Evolutionary conservation across 2,329 filamentous ascomycete genomes (phyloP).

Genomic region (Fusarium guadeloupense): DNA sequence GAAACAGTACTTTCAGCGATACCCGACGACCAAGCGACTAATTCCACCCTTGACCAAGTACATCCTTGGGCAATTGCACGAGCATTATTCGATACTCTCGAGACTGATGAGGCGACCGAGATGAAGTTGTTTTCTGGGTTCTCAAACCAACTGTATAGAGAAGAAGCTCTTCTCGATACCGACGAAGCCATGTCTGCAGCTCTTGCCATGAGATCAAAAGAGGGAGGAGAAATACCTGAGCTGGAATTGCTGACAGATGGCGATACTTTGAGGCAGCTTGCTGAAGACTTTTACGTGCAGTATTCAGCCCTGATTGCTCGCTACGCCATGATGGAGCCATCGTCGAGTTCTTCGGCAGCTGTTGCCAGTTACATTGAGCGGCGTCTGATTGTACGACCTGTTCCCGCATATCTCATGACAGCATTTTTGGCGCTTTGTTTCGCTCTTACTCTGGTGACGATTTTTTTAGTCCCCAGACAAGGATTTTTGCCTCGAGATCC

Average conservation of each 20-base stretch:
- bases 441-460: constrained; percentile 28
- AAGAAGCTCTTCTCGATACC: constrained; percentile 40
- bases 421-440: constrained; percentile 43
- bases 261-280: constrained; percentile 39
- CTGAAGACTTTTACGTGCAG: constrained; percentile 47
- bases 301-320: constrained; percentile 48
- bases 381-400: constrained; percentile 44
- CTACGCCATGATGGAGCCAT: constrained; percentile 43
- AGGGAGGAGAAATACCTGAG: constrained; percentile 26
- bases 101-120: constrained; percentile 2
- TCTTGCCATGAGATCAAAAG: constrained; percentile 41
- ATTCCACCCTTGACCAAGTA: constrained; percentile 32
- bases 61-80: constrained; percentile 33
- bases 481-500: constrained; percentile 51
- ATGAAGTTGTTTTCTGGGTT: constrained; percentile 8
- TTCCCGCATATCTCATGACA: constrained; percentile 47
- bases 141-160: constrained; percentile 31
- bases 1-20: constrained; percentile 23
- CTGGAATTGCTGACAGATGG: constrained; percentile 40
- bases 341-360: constrained; percentile 32
- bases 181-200: constrained; percentile 49
- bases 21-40: constrained; percentile 6
- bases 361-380: constrained; percentile 42
- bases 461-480: constrained; percentile 40
- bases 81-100: constrained; percentile 34